Evolutionary conservation across 106 monocot genomes (phyloP), one percentile per base, ranked within the genome.

Genomic region (Chionographis japonica): DNA sequence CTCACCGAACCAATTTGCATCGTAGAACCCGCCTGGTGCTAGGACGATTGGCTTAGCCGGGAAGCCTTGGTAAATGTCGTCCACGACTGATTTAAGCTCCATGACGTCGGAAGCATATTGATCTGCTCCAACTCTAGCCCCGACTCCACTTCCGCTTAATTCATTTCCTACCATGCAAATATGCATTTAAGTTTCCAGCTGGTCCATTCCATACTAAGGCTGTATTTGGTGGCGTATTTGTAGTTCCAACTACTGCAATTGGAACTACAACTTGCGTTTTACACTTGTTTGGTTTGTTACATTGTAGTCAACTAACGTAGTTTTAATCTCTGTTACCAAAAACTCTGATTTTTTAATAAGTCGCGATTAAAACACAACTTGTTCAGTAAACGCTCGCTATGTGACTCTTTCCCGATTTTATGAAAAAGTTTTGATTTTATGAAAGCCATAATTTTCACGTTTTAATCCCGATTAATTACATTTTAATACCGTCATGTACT

Each of bases 61-160:
- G 52, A 53, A 69, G 39, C 65, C 60, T 19, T 12, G 13, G 46
- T 83, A 83, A 58, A 78, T 70, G 13, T 74, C 60, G 56, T 83
- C 60, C 41, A 83, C 69, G 16, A 83, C 43, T 6, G 12, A 17
- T 55, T 78, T 77, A 46, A 83, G 68, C 9, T 58, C 15, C 36
- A 60, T 74, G 1, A 74, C 63, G 39, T 83, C 82, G 9, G 64
- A 36, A 3, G 82, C 68, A 61, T 78, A 83, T 46, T 83, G 77
- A n/a, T 52, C 53, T 20, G 74, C 73, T 36, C 63, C 58, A 57
- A 83, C 41, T 70, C 70, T 77, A 17, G 74, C 41, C 62, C 69
- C 77, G 61, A 83, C 69, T 65, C 82, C 82, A 58, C 40, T 62
- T 49, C 82, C 82, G 56, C 82, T 78, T 50, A 83, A 54, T 61